A percentile compares a stretch with the other conserved stretches of the same genome.
phyloP scores from a whole-genome alignment of 306 rosid species.

The Cicer bijugum region DNA sequence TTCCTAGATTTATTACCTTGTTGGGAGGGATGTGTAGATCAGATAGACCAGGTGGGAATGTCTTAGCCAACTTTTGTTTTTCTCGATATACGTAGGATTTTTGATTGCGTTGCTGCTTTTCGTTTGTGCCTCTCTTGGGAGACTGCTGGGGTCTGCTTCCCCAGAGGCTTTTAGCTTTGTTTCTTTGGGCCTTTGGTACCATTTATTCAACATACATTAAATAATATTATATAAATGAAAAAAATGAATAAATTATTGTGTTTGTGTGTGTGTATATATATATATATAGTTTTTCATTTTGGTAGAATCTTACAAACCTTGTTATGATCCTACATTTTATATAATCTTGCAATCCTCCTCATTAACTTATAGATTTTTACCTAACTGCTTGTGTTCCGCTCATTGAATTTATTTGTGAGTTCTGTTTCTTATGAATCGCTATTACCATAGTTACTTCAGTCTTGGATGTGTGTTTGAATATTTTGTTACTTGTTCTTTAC shows the following conservation, averaged over 20 bases:
- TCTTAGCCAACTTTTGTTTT: too few relatives aligned
- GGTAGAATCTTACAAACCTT: neutral
- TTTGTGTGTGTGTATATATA: neutral
- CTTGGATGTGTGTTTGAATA: neutral
- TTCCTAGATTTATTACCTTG: too few relatives aligned
- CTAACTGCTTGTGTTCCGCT: neutral
- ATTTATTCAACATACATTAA: neutral
- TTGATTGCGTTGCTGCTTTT: too few relatives aligned
- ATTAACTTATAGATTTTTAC: neutral
- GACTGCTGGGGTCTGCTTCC: too few relatives aligned
- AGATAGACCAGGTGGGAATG: too few relatives aligned
- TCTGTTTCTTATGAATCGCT: constrained; percentile 15
- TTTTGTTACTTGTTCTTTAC: constrained; percentile 13
- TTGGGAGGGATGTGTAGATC: too few relatives aligned
- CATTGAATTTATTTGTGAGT: neutral
- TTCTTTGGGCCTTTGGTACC: too few relatives aligned
- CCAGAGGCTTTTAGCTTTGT: too few relatives aligned
- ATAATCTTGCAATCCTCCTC: neutral
- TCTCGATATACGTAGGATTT: too few relatives aligned
- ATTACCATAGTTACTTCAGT: neutral
- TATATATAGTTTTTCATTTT: neutral
- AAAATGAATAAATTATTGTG: neutral
- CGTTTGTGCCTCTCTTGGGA: too few relatives aligned
- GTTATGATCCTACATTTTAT: too few relatives aligned
- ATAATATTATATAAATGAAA: neutral